These are phyloP conservation scores for Mycena indigotica DNA, from an alignment of 768 basidiomycete genomes.

Conservation along the genomic window DNA sequence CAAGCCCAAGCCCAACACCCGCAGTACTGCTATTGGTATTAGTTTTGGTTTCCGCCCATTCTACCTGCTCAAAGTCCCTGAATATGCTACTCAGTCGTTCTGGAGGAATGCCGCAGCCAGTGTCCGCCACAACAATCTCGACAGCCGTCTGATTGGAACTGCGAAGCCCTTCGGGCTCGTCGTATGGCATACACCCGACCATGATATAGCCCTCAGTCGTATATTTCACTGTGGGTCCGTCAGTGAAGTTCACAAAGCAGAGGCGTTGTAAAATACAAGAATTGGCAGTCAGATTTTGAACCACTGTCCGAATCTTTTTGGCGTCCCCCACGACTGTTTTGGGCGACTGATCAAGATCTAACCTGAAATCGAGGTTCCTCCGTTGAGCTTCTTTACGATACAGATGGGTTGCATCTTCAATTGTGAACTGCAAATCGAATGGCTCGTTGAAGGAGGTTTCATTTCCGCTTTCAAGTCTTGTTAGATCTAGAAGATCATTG, in stretches of 20 bases:
- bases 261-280: constrained; percentile 47
- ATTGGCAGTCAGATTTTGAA: constrained; percentile 79
- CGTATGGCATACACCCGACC: constrained; percentile 54
- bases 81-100: constrained; percentile 76
- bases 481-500: constrained; percentile 81
- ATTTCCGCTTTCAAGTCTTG: constrained; percentile 73
- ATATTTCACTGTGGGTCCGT: constrained; percentile 63
- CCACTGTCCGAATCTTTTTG: constrained; percentile 72
- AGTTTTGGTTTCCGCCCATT: constrained; percentile 46
- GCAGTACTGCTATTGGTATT: constrained; percentile 35
- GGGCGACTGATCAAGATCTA: constrained; percentile 59
- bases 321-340: constrained; percentile 69
- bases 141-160: constrained; percentile 52
- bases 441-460: constrained; percentile 78
- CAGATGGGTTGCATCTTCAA: constrained; percentile 61
- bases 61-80: constrained; percentile 78
- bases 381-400: constrained; percentile 70
- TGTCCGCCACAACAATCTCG: constrained; percentile 72
- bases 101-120: constrained; percentile 69
- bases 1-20: constrained; percentile 69
- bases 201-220: constrained; percentile 62
- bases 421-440: constrained; percentile 63
- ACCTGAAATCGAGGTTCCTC: constrained; percentile 57
- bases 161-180: constrained; percentile 54
- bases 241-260: constrained; percentile 2